Base-by-base conservation (phyloP, 2,329 filamentous ascomycete genomes). In the Bipolaris oryzae region DNA sequence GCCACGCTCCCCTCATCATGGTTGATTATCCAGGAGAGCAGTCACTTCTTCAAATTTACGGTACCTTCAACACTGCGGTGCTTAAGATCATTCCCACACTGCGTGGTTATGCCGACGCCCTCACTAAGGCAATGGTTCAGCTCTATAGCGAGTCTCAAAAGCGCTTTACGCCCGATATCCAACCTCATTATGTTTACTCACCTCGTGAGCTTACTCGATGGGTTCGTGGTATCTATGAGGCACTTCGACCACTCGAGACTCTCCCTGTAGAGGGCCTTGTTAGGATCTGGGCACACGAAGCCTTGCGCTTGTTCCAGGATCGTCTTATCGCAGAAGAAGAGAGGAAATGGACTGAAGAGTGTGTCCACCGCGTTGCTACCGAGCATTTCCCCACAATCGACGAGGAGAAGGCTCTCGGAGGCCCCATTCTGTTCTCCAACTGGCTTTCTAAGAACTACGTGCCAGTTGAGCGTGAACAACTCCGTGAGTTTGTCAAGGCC, bases 371-470 rank as follows among this genome's bases (percentile, higher is more conserved):
- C 44, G 94, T 98, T 69, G 95, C 95, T 0, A 79, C 95, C 39
- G 90, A 97, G 59, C 87, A 90, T 73, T 99, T 99, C 84, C 95
- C 95, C 0, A 96, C 88, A n/a, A 91, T 99, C 59, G 91, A 99
- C 60, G 90, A 97, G 66, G 84, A 89, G 41, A 89, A 92, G 76
- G 93, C 95, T 45, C 85, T 99, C 28, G 90, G 91, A 63, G 92
- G 92, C 0, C 96, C 95, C 0, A 98, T 99, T 52, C 81, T 99
- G 53, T 99, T 96, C 83, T 99, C 96, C 6, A 99, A 99, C 79
- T 99, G 95, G 95, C 84, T 99, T 5, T 98, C 94, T 11, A 98
- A 96, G 86, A 91, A 99, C 76, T 99, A 99, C 72, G 87, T 98
- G 10, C 95, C 95, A 6, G 95, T 99, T 37, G 92, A 96, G 70